phyloP scores from a whole-genome alignment of 257 asterid species.

The Primulina huaijiensis region DNA sequence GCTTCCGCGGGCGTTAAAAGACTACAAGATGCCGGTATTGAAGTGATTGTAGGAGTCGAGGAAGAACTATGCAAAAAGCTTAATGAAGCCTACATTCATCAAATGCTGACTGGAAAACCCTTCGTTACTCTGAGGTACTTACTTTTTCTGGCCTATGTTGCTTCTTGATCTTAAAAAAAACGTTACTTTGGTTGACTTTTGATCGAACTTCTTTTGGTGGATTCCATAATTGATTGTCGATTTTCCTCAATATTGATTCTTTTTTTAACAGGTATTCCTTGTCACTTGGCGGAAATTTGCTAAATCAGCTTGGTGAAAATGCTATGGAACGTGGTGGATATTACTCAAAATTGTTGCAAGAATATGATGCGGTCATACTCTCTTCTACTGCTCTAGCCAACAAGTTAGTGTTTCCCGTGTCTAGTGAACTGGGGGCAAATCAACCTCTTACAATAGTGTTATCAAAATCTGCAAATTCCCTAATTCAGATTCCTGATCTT shows the following conservation, averaged over 20 bases:
- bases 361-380: constrained; percentile 66
- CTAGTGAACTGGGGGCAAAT: constrained; percentile 78
- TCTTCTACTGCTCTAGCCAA: constrained; percentile 36
- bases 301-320: constrained; percentile 52
- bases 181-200: constrained; percentile 1
- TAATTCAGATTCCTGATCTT: constrained; percentile 27
- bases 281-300: constrained; percentile 59
- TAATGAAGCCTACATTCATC: constrained; percentile 73
- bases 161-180: background rate
- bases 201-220: background rate
- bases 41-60: constrained; percentile 75
- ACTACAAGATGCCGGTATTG: constrained; percentile 73
- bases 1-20: constrained; percentile 72
- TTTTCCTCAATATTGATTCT: constrained; percentile 19
- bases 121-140: constrained; percentile 75
- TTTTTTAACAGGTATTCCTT: constrained; percentile 62
- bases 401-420: constrained; percentile 36
- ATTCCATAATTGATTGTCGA: background rate
- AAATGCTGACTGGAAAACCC: constrained; percentile 74
- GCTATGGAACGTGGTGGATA: constrained; percentile 70
- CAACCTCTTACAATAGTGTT: constrained; percentile 67
- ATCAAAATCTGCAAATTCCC: constrained; percentile 35
- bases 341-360: constrained; percentile 81
- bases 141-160: background rate
- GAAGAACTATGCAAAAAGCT: constrained; percentile 77